Base-by-base conservation (phyloP, 148 eudicot genomes). In the Silene uniflora region DNA sequence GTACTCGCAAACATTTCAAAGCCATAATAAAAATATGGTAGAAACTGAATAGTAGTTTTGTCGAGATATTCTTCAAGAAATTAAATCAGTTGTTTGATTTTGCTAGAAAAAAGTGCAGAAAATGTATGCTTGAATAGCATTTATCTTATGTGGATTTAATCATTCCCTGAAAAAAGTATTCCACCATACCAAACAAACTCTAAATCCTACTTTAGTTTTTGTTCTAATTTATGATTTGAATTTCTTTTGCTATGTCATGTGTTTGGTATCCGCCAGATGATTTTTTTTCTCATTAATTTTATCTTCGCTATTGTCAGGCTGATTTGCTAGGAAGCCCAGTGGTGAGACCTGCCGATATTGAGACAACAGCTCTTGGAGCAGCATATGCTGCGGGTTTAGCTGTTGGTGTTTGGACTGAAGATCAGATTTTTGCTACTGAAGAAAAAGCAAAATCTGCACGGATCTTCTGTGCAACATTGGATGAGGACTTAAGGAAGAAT, bases 371-470 rank as follows among this genome's bases (percentile, higher is more conserved):
- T 0, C 89, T 92, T 22, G 99, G 99, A 42, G 98, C 99, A 42
- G 99, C 98, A 29, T 96, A 87, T 84, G 98, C 99, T 12, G 99
- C 99, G 22, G 99, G 99, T 71, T 82, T 96, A 77, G 99, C 99
- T 23, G 91, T 92, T 23, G 93, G 92, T 27, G 84, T 96, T 59
- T 96, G 98, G 98, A 91, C 89, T 25, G 94, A 96, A 73, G 80
- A 86, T 0, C 85, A 88, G 60, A 83, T 96, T 17, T 92, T 96
- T 66, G 74, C 89, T 44, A 86, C 90, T 0, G 93, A 84, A 23
- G 93, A 89, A 35, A 96, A 83, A 79, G 81, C 83, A 77, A 86
- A 89, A 80, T 84, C 84, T 82, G 87, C 83, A 19, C 84, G 87
- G 14, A 84, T 66, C 62, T 96, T 96, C 75, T 79, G 54, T 5